Percentiles rank a stretch among this genome's conserved stretches.
phyloP scores from a whole-genome alignment of 2,329 filamentous ascomycete species.

The Neurospora sp. region DNA sequence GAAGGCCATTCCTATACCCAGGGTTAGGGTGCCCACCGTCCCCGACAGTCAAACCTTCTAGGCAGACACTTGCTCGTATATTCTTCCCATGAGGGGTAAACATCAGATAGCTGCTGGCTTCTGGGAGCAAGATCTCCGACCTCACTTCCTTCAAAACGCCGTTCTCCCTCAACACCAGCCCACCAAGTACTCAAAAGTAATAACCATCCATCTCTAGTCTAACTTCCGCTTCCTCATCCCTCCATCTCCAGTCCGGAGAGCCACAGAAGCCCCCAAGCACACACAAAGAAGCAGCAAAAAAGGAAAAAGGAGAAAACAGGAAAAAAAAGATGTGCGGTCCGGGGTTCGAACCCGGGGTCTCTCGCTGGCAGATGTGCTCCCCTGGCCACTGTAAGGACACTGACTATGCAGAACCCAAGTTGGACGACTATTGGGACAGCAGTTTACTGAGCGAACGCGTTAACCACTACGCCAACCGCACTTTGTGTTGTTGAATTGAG shows the following conservation, averaged over 20 bases:
- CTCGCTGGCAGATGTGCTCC: not conserved
- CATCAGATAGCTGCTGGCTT: not conserved
- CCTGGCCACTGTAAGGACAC: not conserved
- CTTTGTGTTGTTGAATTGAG: not conserved
- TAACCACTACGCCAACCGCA: not conserved
- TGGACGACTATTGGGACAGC: not conserved
- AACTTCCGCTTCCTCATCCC: not conserved
- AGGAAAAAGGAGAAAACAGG: not conserved
- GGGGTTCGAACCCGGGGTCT: not conserved
- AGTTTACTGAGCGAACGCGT: not conserved
- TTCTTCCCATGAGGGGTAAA: not conserved
- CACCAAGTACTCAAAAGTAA: too few species aligned
- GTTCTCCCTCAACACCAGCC: too few species aligned
- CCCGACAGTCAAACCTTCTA: not conserved
- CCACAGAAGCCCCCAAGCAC: not conserved
- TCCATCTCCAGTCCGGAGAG: not conserved
- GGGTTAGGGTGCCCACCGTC: not conserved
- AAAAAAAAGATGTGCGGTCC: not conserved
- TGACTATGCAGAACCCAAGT: not conserved
- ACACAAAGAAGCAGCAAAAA: not conserved
- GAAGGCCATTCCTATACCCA: not conserved
- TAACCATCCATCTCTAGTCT: too few species aligned
- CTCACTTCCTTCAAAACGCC: not conserved
- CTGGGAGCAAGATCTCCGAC: not conserved
- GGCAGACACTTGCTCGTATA: not conserved